These are phyloP conservation scores for Suillus fuscotomentosus DNA, from an alignment of 768 basidiomycete species.

Conservation along the genomic window DNA sequence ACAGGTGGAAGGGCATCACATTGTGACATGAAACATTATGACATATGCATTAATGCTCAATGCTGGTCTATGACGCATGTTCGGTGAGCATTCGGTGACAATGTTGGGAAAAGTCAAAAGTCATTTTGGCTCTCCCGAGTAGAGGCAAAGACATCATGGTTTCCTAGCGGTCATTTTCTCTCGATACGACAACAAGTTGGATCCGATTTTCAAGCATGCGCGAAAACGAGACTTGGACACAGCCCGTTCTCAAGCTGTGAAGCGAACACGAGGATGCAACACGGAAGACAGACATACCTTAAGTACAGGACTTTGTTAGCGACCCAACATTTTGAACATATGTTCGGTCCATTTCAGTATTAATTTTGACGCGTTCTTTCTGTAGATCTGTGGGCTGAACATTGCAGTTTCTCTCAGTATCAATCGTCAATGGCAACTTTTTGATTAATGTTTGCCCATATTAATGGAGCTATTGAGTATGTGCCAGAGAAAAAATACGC, in stretches of 20 bases:
- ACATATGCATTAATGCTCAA: too few relatives aligned
- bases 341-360: background rate
- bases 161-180: background rate
- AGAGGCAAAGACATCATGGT: background rate
- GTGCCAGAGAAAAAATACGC: too few relatives aligned
- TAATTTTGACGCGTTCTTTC: too few relatives aligned
- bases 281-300: too few relatives aligned
- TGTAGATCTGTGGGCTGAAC: background rate
- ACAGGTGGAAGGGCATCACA: constrained; percentile 46
- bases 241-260: background rate
- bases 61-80: background rate
- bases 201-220: background rate
- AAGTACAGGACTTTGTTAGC: background rate
- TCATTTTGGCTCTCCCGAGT: background rate
- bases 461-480: background rate
- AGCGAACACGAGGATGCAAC: background rate
- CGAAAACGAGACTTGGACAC: background rate
- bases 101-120: background rate
- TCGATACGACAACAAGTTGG: background rate
- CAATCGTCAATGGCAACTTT: background rate
- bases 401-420: background rate
- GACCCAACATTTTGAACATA: background rate
- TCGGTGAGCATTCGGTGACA: background rate
- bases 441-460: background rate
- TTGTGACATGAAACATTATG: constrained; percentile 31